These are phyloP conservation scores for Aureobasidium sp. DNA, from an alignment of 2,329 filamentous ascomycete genomes.

Conservation along the genomic window DNA sequence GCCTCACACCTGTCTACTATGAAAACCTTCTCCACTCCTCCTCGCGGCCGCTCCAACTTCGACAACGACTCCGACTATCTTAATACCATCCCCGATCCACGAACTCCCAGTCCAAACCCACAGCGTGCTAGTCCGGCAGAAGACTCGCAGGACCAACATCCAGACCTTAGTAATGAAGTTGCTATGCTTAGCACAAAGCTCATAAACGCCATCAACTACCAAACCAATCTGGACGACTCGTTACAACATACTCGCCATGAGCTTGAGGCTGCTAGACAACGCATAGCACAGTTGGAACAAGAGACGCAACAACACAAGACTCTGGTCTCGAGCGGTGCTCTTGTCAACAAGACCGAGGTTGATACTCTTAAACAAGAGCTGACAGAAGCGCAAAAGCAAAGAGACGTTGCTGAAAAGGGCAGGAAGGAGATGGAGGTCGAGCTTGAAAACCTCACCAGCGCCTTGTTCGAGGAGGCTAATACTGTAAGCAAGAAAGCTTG, in stretches of 20 bases:
- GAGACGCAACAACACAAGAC: slow-evolving; percentile 63
- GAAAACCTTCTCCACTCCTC: background rate
- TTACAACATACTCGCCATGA: slow-evolving; percentile 77
- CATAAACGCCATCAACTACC: slow-evolving; percentile 94
- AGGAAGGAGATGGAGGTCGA: slow-evolving; percentile 90
- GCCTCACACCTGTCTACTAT: slow-evolving; percentile 10
- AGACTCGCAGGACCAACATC: slow-evolving; percentile 30
- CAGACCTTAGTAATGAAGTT: slow-evolving; percentile 66
- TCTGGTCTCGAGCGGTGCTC: slow-evolving; percentile 63
- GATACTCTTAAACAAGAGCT: slow-evolving; percentile 35
- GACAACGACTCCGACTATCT: slow-evolving; percentile 15
- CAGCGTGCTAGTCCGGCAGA: slow-evolving; percentile 9
- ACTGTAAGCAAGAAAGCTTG: slow-evolving; percentile 45
- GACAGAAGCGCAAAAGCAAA: slow-evolving; percentile 34
- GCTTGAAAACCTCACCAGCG: slow-evolving; percentile 80
- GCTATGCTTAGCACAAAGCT: slow-evolving; percentile 89
- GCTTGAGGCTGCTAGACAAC: slow-evolving; percentile 63
- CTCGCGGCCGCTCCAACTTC: slow-evolving; percentile 9
- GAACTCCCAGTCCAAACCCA: slow-evolving; percentile 18
- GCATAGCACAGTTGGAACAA: slow-evolving; percentile 61
- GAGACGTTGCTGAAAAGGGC: slow-evolving; percentile 46
- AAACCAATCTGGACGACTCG: slow-evolving; percentile 84
- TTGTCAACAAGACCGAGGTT: slow-evolving; percentile 63
- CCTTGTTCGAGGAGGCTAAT: slow-evolving; percentile 97
- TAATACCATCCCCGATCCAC: slow-evolving; percentile 19